Conservation (phyloP, 805 yeast species). For the Yamadazyma phyllophila region DNA sequence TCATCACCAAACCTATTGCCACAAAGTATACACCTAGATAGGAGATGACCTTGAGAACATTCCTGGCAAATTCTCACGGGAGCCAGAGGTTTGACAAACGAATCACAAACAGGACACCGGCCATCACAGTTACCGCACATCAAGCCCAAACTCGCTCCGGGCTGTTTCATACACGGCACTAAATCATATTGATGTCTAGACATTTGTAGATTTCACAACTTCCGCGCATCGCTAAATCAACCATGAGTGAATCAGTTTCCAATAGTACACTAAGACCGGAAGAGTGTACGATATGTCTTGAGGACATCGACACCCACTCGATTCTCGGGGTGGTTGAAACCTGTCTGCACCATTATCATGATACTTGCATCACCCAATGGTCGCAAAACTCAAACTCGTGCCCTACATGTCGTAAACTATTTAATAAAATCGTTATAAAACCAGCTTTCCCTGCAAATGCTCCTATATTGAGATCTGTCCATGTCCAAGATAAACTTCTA, state of each 20-base stretch:
- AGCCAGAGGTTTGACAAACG: conserved; percentile 68
- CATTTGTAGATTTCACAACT: conserved; percentile 41
- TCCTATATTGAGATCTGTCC: conserved; percentile 11
- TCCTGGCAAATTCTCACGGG: conserved; percentile 77
- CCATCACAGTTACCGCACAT: conserved; percentile 90
- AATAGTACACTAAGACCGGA: conserved; percentile 8
- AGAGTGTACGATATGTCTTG: conserved; percentile 65
- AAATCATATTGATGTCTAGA: conserved; percentile 88
- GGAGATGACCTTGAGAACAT: conserved; percentile 71
- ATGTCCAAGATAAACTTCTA: conserved; percentile 30
- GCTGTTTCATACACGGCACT: conserved; percentile 78
- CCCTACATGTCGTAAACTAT: conserved; percentile 58
- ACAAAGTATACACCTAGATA: conserved; percentile 75
- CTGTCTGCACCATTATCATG: conserved; percentile 59
- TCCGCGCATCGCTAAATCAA: neutral
- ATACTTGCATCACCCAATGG: conserved; percentile 59
- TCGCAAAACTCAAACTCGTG: conserved; percentile 53
- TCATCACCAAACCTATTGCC: conserved; percentile 60
- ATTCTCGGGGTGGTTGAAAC: conserved; percentile 23
- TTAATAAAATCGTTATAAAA: conserved; percentile 28
- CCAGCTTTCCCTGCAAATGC: conserved; percentile 7
- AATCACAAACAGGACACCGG: conserved; percentile 86
- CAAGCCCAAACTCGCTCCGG: conserved; percentile 69
- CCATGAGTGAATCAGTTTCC: neutral
- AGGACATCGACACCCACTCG: conserved; percentile 14